Base-by-base conservation (phyloP, 768 basidiomycete species). In the Cytidiella melzeri region DNA sequence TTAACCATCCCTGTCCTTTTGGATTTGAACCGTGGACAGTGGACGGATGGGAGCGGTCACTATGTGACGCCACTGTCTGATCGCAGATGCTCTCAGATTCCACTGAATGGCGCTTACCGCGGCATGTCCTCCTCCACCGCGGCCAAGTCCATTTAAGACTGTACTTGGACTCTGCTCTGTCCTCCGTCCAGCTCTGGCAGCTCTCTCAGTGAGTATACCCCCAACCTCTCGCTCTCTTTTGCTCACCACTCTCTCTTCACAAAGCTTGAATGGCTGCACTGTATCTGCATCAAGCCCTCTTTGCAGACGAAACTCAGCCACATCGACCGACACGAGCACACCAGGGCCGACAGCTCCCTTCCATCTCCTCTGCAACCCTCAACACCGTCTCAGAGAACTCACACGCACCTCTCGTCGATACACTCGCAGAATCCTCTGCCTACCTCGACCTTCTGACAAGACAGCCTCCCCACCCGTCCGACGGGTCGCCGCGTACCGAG, bases 241-340 rank as follows among this genome's bases (percentile, higher is more conserved):
- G n/a, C n/a, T n/a, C n/a, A n/a, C n/a, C n/a, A n/a, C n/a, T n/a
- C n/a, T n/a, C n/a, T n/a, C n/a, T n/a, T n/a, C n/a, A n/a, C n/a
- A n/a, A n/a, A n/a, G n/a, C n/a, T n/a, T n/a, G 58, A 48, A 85
- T 85, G 83, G 75, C 80, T 48, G 79, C 77, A 45, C 62, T 81
- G 45, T 74, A 76, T 61, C 72, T 81, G 44, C 81, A 83, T 64
- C 74, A 79, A 57, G 69, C 74, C 26, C 58, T 79, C 47, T 75
- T 76, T 62, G 53, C 69, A 41, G 41, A 50, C 18, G 61, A 64
- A 30, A 55, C 55, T 7, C 54, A 57, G 5, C 44, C 56, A 4
- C 30, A 34, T 15, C 30, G 30, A 7, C 15, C 41, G 54, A 24
- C 40, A 47, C 47, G 47, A 42, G 10, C 49, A 20, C 28, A 18